A percentile compares a stretch with the other conserved stretches of the same genome.
Conservation (phyloP, 73 alveolate genomes). For the Durusdinium trenchii region DNA sequence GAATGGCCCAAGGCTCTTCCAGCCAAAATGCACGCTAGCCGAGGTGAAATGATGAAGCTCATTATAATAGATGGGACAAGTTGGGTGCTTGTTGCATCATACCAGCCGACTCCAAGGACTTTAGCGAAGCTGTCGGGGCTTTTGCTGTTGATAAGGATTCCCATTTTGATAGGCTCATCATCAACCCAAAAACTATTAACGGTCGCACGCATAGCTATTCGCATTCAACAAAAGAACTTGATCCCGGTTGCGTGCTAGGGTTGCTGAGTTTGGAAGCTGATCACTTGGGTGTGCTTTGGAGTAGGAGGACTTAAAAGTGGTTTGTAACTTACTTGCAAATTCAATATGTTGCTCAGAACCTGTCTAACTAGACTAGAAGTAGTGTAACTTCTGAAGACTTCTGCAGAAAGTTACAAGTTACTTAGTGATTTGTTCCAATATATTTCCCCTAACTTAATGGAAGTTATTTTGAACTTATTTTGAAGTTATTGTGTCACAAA, state of each 20-base stretch:
- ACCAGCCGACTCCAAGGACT: not conserved
- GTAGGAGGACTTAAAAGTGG: too few species aligned
- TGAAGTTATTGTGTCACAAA: too few species aligned
- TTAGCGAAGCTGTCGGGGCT: not conserved
- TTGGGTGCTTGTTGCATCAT: not conserved
- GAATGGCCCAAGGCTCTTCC: not conserved
- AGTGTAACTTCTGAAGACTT: too few species aligned
- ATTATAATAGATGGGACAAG: not conserved
- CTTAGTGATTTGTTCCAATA: too few species aligned
- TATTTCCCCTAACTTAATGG: too few species aligned
- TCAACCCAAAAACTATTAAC: slow-evolving; percentile 5
- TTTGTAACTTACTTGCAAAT: too few species aligned
- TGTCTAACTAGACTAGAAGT: too few species aligned
- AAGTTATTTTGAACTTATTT: too few species aligned
- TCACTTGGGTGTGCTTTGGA: too few species aligned
- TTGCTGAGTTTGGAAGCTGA: not conserved
- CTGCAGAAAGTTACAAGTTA: too few species aligned
- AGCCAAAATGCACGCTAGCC: not conserved
- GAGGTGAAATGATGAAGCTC: not conserved
- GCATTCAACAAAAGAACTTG: not conserved
- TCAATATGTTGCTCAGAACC: too few species aligned
- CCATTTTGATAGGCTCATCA: not conserved
- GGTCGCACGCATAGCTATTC: not conserved
- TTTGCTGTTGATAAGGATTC: not conserved
- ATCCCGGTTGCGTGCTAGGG: not conserved